Conservation (phyloP, 148 eudicot species). For the Vaccinium darrowii region DNA sequence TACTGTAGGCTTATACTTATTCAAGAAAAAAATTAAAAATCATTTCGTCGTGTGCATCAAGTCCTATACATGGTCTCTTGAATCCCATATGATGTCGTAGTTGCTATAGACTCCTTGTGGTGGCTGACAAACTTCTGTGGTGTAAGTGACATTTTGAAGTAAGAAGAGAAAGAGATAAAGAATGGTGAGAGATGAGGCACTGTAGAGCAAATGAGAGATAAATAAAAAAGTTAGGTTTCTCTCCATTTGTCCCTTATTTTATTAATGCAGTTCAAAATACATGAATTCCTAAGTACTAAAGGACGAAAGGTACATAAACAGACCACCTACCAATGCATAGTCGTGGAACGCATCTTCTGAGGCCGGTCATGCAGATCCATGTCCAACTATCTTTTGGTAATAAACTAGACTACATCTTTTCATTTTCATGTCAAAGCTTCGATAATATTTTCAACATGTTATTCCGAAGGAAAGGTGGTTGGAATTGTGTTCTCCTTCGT, state of each 20-base stretch:
- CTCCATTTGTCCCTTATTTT: not conserved
- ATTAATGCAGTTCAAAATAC: not conserved
- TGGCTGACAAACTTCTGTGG: not conserved
- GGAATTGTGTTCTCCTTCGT: not conserved
- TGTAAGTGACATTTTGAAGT: not conserved
- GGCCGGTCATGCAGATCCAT: too few relatives aligned
- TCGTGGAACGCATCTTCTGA: not conserved
- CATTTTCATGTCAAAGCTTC: not conserved
- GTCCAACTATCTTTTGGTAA: slow-evolving; percentile 7
- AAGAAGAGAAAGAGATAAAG: not conserved
- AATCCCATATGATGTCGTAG: not conserved
- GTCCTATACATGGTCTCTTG: not conserved
- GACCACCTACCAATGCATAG: not conserved
- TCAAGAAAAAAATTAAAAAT: not conserved
- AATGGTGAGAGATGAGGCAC: not conserved
- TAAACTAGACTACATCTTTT: not conserved
- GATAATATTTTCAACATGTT: not conserved
- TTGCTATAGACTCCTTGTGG: not conserved
- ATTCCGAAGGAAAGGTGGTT: not conserved
- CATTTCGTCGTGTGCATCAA: not conserved
- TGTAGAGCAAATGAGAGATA: not conserved
- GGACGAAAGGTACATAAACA: not conserved
- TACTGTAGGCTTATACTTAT: not conserved
- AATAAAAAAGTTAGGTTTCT: not conserved
- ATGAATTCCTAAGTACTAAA: not conserved